A percentile compares a stretch with the other conserved stretches of the same genome.
phyloP scores from a whole-genome alignment of 495 filamentous ascomycete species.

The Haplographium delicatum region DNA sequence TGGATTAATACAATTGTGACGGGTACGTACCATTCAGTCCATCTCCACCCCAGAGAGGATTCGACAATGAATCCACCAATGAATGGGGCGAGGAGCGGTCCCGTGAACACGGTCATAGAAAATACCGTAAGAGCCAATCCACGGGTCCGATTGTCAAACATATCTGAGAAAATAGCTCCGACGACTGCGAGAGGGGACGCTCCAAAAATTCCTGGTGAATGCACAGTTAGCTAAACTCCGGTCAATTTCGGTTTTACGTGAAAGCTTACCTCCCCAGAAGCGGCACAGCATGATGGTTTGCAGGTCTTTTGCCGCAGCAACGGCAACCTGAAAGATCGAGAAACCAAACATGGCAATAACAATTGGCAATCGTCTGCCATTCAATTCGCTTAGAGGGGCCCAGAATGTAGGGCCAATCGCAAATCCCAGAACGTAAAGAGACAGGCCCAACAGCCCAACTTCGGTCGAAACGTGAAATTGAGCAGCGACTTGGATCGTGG shows the following conservation, averaged over 20 bases:
- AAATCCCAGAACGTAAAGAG: constrained; percentile 67
- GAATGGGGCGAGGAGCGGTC: constrained; percentile 76
- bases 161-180: constrained; percentile 82
- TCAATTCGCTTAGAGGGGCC: constrained; percentile 75
- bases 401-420: constrained; percentile 59
- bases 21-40: constrained; percentile 32
- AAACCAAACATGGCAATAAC: constrained; percentile 74
- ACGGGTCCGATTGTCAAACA: constrained; percentile 73
- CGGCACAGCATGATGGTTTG: constrained; percentile 80
- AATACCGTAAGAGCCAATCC: constrained; percentile 81
- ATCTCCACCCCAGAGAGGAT: constrained; percentile 30
- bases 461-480: constrained; percentile 52
- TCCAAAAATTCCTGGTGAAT: constrained; percentile 53
- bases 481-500: constrained; percentile 44
- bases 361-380: constrained; percentile 67
- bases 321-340: constrained; percentile 65
- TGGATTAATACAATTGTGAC: background rate
- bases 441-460: constrained; percentile 61
- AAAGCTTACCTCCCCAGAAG: constrained; percentile 63
- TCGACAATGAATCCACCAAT: constrained; percentile 79
- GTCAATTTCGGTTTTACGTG: constrained; percentile 30
- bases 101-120: constrained; percentile 77
- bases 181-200: constrained; percentile 78
- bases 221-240: constrained; percentile 11
- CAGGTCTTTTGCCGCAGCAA: constrained; percentile 69